phyloP scores from a whole-genome alignment of 805 yeast species.

The Pichia cephalocereana region DNA sequence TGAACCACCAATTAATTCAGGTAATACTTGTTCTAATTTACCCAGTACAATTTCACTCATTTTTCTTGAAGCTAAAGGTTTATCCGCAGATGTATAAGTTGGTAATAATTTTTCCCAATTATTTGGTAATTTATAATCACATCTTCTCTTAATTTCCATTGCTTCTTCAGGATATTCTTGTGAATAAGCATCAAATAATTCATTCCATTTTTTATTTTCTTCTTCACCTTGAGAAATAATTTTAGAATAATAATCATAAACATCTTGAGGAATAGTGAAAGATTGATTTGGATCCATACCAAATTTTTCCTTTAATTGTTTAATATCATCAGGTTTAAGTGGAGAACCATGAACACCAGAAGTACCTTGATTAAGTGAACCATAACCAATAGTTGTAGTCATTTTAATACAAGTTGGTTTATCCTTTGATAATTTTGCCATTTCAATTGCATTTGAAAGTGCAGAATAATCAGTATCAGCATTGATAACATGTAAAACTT shows the following conservation, averaged over 20 bases:
- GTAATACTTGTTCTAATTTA: conserved; percentile 52
- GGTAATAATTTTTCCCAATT: conserved; percentile 79
- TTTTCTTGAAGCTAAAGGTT: conserved; percentile 89
- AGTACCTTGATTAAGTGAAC: conserved; percentile 78
- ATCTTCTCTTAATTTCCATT: conserved; percentile 73
- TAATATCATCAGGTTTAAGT: conserved; percentile 84
- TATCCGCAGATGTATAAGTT: conserved; percentile 64
- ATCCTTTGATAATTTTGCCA: conserved; percentile 66
- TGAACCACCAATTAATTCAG: conserved; percentile 94
- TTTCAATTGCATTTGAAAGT: conserved; percentile 60
- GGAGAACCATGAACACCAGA: conserved; percentile 96
- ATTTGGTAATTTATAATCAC: conserved; percentile 66
- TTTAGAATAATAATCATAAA: conserved; percentile 56
- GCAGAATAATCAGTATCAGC: conserved; percentile 75
- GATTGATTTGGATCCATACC: conserved; percentile 84
- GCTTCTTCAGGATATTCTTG: conserved; percentile 68
- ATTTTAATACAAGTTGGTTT: conserved; percentile 89
- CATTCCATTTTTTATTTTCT: conserved; percentile 70
- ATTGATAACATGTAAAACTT: conserved; percentile 63
- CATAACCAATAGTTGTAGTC: conserved; percentile 89
- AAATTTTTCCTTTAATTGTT: conserved; percentile 70
- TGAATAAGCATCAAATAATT: conserved; percentile 49
- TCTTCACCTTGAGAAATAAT: conserved; percentile 55
- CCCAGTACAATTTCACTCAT: conserved; percentile 74
- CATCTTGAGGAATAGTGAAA: conserved; percentile 78